These are phyloP conservation scores for Candida mesenterica DNA, from an alignment of 1,139 yeast genomes.

Conservation along the genomic window DNA sequence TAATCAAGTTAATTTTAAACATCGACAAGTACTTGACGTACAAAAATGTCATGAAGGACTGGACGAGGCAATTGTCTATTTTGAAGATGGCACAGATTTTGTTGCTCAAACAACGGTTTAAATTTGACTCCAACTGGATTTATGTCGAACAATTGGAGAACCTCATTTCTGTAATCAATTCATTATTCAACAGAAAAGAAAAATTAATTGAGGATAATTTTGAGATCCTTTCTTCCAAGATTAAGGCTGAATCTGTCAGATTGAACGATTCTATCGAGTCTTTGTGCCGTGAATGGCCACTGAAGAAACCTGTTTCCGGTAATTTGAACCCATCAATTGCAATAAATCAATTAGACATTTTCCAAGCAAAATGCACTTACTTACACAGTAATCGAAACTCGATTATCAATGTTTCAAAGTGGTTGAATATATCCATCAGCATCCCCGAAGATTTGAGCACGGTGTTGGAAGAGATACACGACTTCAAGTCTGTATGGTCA, in stretches of 20 bases:
- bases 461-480: slow-evolving; percentile 51
- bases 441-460: slow-evolving; percentile 28
- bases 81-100: slow-evolving; percentile 44
- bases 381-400: slow-evolving; percentile 20
- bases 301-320: slow-evolving; percentile 50
- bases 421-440: slow-evolving; percentile 39
- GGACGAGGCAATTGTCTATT: slow-evolving; percentile 26
- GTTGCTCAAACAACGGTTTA: slow-evolving; percentile 45
- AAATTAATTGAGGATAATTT: slow-evolving; percentile 41
- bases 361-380: slow-evolving; percentile 31
- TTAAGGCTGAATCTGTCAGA: slow-evolving; percentile 41
- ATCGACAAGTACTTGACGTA: slow-evolving; percentile 18
- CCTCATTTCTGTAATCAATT: slow-evolving; percentile 44
- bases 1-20: slow-evolving; percentile 17
- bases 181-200: slow-evolving; percentile 40
- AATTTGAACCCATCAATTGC: slow-evolving; percentile 51
- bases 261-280: slow-evolving; percentile 31
- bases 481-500: slow-evolving; percentile 65
- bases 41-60: slow-evolving; percentile 17
- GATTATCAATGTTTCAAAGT: slow-evolving; percentile 41
- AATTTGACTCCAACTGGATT: slow-evolving; percentile 56
- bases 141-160: slow-evolving; percentile 63
- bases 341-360: slow-evolving; percentile 40
- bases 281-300: slow-evolving; percentile 44
- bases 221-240: slow-evolving; percentile 40